A percentile compares a stretch with the other conserved stretches of the same genome.
Conservation (phyloP, 495 filamentous ascomycete genomes). For the Neurospora tetrasperma region DNA sequence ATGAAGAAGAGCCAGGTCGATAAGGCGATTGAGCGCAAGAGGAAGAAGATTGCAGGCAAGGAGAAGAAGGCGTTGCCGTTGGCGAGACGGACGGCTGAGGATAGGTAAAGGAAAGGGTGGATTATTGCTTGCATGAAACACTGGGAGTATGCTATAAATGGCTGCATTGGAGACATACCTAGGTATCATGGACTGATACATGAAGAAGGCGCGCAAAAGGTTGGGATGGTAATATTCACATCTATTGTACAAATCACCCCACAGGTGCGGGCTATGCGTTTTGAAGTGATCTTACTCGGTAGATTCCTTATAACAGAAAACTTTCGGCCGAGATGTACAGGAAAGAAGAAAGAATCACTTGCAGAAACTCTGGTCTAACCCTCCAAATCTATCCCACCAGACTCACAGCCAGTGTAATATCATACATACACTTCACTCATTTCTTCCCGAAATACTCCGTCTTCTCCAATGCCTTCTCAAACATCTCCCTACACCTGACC, state of each 20-base stretch:
- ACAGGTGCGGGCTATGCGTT: too few species aligned
- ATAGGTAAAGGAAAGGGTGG: conserved; percentile 2
- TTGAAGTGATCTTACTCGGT: too few species aligned
- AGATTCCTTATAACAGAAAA: too few species aligned
- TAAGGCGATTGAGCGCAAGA: conserved; percentile 64
- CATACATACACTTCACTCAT: conserved; percentile 8
- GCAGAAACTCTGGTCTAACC: background rate
- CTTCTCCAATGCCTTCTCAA: conserved; percentile 53
- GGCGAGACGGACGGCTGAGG: conserved; percentile 43
- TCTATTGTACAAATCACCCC: too few species aligned
- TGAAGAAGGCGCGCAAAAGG: too few species aligned
- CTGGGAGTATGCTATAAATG: too few species aligned
- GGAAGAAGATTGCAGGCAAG: conserved; percentile 73
- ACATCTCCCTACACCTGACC: conserved; percentile 73
- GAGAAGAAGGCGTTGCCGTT: conserved; percentile 73
- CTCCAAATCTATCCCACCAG: background rate
- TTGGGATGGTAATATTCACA: too few species aligned
- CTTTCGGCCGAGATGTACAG: too few species aligned
- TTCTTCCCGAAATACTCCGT: conserved; percentile 17
- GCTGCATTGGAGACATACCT: too few species aligned
- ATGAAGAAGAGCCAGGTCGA: conserved; percentile 77
- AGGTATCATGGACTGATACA: too few species aligned
- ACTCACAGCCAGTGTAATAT: background rate
- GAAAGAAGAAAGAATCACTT: background rate
- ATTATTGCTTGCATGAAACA: too few species aligned